Conservation (phyloP, 2,329 filamentous ascomycete genomes). For the Talaromyces islandicus region DNA sequence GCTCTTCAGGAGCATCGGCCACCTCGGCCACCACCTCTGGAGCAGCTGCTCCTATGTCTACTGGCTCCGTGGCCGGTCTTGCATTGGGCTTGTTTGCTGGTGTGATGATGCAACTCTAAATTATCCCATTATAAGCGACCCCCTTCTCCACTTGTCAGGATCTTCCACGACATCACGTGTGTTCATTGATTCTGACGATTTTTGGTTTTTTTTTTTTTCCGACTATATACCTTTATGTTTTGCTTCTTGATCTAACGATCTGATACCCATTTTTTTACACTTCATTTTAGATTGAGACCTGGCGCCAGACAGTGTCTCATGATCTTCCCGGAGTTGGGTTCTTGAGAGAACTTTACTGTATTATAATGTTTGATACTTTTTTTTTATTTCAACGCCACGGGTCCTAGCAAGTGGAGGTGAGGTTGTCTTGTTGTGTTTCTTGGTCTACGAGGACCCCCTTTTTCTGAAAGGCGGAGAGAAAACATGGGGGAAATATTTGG, state of each 20-base stretch:
- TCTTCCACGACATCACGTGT: slow-evolving; percentile 10
- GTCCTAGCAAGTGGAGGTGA: neutral
- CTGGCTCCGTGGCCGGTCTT: slow-evolving; percentile 7
- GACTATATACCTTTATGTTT: slow-evolving; percentile 1
- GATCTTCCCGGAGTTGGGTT: neutral
- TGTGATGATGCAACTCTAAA: slow-evolving; percentile 10
- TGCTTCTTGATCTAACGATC: slow-evolving; percentile 12
- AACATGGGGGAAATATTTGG: neutral
- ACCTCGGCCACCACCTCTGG: slow-evolving; percentile 3
- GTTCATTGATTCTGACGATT: slow-evolving; percentile 1
- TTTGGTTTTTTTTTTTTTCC: slow-evolving; percentile 1
- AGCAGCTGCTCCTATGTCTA: slow-evolving; percentile 7
- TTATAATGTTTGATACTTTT: slow-evolving; percentile 1
- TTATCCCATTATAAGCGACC: neutral
- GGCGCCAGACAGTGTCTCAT: slow-evolving; percentile 2
- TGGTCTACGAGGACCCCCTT: neutral
- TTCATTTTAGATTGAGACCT: slow-evolving; percentile 6
- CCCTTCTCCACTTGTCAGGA: slow-evolving; percentile 1
- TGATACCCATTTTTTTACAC: slow-evolving; percentile 11
- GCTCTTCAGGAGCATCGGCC: neutral
- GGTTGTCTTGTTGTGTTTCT: neutral
- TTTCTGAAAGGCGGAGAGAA: neutral
- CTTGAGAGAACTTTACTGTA: neutral
- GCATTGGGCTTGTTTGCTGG: slow-evolving; percentile 9
- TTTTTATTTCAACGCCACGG: neutral